phyloP scores from a whole-genome alignment of 495 filamentous ascomycete genomes.

The Aspergillus wentii region DNA sequence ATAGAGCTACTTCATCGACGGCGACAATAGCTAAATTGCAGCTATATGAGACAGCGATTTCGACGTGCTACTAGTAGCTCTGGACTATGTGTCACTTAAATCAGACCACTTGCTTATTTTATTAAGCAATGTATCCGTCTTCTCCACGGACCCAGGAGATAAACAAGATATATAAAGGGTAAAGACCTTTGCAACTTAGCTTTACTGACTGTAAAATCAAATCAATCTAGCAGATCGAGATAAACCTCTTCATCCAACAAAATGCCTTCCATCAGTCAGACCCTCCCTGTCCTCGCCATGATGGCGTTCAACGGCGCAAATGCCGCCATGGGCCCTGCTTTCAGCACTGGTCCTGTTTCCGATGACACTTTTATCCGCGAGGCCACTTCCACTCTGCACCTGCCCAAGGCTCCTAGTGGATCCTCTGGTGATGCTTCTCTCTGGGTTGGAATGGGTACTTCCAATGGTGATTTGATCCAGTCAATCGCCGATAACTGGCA shows the following conservation, averaged over 20 bases:
- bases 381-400: not conserved
- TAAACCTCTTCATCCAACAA: constrained; percentile 2
- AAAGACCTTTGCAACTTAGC: not conserved
- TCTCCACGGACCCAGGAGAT: not conserved
- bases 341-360: constrained; percentile 34
- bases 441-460: constrained; percentile 36
- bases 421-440: constrained; percentile 20
- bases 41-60: not conserved
- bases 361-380: constrained; percentile 28
- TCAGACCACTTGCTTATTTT: not conserved
- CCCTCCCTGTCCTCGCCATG: constrained; percentile 6
- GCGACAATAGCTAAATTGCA: too few relatives aligned
- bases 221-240: not conserved
- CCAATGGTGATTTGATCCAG: constrained; percentile 33
- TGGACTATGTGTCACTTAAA: not conserved
- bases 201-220: not conserved
- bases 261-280: constrained; percentile 14
- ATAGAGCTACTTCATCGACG: too few relatives aligned
- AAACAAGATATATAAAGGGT: not conserved
- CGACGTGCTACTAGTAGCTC: not conserved
- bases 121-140: not conserved
- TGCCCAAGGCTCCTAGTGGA: constrained; percentile 16
- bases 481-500: constrained; percentile 27
- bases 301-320: constrained; percentile 11
- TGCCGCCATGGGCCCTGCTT: constrained; percentile 24